phyloP scores from a whole-genome alignment of 805 yeast species.

The Sugiyamaella lignohabitans region DNA sequence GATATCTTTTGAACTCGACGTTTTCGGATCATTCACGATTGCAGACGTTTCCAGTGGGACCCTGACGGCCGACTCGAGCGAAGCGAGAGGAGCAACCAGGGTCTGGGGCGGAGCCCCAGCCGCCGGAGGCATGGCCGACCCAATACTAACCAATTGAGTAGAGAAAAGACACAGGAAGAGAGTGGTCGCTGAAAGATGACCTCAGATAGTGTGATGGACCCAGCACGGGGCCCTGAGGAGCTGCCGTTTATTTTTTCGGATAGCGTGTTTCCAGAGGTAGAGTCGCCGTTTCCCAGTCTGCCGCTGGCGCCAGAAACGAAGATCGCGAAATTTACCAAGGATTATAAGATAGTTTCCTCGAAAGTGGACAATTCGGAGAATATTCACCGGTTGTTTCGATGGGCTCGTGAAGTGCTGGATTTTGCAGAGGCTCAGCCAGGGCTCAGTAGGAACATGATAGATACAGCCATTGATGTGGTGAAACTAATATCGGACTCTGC shows the following conservation, averaged over 20 bases:
- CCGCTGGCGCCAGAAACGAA: conserved; percentile 21
- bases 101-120: too few relatives aligned
- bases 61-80: too few relatives aligned
- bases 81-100: too few relatives aligned
- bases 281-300: conserved; percentile 23
- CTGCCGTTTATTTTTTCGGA: conserved; percentile 29
- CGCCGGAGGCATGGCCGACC: too few relatives aligned
- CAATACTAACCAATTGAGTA: too few relatives aligned
- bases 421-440: conserved; percentile 28
- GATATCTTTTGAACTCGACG: too few relatives aligned
- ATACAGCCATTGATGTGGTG: conserved; percentile 23
- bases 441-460: conserved; percentile 17
- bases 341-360: background rate
- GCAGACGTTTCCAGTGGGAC: too few relatives aligned
- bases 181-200: too few relatives aligned
- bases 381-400: conserved; percentile 19
- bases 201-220: too few relatives aligned
- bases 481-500: conserved; percentile 17
- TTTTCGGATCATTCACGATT: too few relatives aligned
- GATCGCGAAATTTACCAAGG: conserved; percentile 14
- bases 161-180: too few relatives aligned
- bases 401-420: conserved; percentile 30
- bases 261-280: conserved; percentile 27
- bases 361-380: conserved; percentile 2
- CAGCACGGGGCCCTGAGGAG: too few relatives aligned